Evolutionary conservation across 2,329 filamentous ascomycete genomes (phyloP), one percentile per base, ranked within the genome.

Genomic region (Alternaria postmessia): DNA sequence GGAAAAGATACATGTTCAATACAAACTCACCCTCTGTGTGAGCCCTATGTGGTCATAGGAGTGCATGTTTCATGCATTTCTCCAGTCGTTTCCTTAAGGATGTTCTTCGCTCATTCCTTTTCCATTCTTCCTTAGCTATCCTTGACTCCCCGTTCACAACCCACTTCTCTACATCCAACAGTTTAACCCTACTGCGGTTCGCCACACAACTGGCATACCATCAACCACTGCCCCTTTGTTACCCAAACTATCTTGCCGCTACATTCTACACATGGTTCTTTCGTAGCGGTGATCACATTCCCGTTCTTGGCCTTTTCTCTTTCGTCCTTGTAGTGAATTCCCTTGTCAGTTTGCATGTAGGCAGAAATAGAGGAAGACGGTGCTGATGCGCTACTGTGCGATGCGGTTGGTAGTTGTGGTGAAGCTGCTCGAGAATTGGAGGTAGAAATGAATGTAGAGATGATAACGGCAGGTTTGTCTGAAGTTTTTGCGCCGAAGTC

Each of bases 121-220:
- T 39, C 7, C 36, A 7, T 8, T 20, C 28, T 4, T 5, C 1
- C 14, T 1, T 8, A n/a, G 12, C 4, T 16, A 36, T 14, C 32
- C 12, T 36, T 16, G 28, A 5, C 32, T 36, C 32, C 30, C 44
- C 8, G 3, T 24, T 4, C 51, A 30, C 8, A 14, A 22, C 22
- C 24, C 8, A 11, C 16, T n/a, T 38, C 26, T 24, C 26, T 1
- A 6, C 3, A 22, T 41, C 18, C 11, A 22, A 41, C 28, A 20
- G 3, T 8, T 34, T 6, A 41, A 5, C 20, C 22, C 54, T 57
- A 53, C 47, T 62, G 55, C 24, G 52, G 42, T 30, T 59, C 48
- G 12, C 43, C 36, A 38, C 56, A 62, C 7, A 20, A 20, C 36
- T 47, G 44, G 53, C 61, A 63, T 18, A 54, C 30, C 49, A 63